Conservation (phyloP, 129 eudicot genomes). For the Mikania micrantha region DNA sequence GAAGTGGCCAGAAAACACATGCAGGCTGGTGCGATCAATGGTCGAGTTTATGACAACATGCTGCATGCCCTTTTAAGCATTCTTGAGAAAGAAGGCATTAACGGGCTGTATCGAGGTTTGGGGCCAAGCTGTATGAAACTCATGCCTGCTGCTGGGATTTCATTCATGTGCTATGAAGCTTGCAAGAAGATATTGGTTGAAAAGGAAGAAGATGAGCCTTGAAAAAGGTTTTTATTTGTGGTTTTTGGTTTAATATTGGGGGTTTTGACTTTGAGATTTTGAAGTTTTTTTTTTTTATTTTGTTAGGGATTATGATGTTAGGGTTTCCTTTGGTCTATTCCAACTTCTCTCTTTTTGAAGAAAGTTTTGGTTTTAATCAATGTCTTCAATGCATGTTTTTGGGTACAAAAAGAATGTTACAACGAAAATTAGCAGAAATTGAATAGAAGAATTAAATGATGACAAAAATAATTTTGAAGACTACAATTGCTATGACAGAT, state of each 20-base stretch:
- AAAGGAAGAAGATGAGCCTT: conserved; percentile 40
- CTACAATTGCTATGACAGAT: too few relatives aligned
- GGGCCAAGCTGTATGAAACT: conserved; percentile 82
- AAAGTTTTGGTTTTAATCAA: neutral
- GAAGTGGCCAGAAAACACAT: conserved; percentile 91
- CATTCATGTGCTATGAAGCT: conserved; percentile 89
- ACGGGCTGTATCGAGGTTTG: conserved; percentile 62
- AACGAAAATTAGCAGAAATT: too few relatives aligned
- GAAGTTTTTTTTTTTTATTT: neutral
- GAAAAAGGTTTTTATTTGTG: neutral
- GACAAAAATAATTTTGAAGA: too few relatives aligned
- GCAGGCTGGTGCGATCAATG: conserved; percentile 85
- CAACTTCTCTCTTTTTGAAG: too few relatives aligned
- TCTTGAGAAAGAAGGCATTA: conserved; percentile 68
- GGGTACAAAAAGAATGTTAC: too few relatives aligned
- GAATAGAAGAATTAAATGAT: too few relatives aligned
- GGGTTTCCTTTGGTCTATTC: neutral
- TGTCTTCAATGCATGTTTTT: neutral
- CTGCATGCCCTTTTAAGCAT: conserved; percentile 71
- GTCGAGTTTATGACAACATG: conserved; percentile 64
- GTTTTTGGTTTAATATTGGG: neutral
- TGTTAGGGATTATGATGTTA: conserved; percentile 18
- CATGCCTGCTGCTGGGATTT: conserved; percentile 91
- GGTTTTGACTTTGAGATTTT: conserved; percentile 1
- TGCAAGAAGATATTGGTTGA: conserved; percentile 73